Evolutionary conservation across 2,329 filamentous ascomycete genomes (phyloP).

Genomic region (Aspergillus japonicus): DNA sequence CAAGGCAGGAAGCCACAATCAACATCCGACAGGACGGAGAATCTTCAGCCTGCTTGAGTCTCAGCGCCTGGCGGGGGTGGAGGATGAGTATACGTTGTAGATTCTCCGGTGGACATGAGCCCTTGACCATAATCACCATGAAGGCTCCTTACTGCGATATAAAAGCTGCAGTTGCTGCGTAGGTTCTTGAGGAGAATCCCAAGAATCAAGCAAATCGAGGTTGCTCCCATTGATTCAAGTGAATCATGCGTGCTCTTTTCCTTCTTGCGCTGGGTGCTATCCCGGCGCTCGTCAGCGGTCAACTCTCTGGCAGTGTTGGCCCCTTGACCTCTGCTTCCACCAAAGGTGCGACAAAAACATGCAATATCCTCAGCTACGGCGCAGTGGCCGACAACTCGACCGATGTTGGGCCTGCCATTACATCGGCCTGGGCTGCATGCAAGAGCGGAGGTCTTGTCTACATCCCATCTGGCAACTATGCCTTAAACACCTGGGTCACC

Average conservation of each 20-base stretch:
- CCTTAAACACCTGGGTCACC: conserved; percentile 51
- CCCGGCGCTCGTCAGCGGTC: conserved; percentile 11
- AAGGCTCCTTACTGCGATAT: background rate
- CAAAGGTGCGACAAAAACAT: conserved; percentile 34
- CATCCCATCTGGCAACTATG: conserved; percentile 52
- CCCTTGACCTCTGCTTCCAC: conserved; percentile 11
- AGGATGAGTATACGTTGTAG: background rate
- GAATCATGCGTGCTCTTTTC: conserved; percentile 8
- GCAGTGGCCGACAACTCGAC: conserved; percentile 52
- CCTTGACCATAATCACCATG: background rate
- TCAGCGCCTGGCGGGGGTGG: background rate
- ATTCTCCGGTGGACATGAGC: background rate
- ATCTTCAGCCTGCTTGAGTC: background rate
- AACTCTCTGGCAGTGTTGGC: conserved; percentile 18
- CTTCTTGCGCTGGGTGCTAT: conserved; percentile 5
- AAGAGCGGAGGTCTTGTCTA: conserved; percentile 52
- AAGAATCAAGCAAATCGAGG: background rate
- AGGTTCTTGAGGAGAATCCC: background rate
- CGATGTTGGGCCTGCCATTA: conserved; percentile 52
- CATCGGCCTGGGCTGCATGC: conserved; percentile 52
- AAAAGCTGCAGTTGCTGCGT: background rate
- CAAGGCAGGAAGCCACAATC: background rate
- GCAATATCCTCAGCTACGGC: conserved; percentile 55
- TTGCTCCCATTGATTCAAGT: background rate
- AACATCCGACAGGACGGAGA: background rate